These are phyloP conservation scores for Penicillium paneum DNA, from an alignment of 2,329 filamentous ascomycete genomes.

Conservation along the genomic window DNA sequence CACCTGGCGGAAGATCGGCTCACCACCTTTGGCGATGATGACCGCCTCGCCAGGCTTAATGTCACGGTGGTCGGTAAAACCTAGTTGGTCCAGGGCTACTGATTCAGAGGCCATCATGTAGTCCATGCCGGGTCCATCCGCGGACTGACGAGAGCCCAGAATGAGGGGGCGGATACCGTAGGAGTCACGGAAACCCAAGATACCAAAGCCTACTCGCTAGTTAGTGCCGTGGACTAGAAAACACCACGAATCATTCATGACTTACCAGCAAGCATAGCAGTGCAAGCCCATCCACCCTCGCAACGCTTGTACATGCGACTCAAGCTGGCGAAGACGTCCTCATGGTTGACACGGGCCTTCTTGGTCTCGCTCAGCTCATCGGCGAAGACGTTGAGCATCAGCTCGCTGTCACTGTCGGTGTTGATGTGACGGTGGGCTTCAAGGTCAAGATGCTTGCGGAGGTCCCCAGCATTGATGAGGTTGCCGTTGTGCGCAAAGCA, in stretches of 20 bases:
- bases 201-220: slow-evolving; percentile 59
- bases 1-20: slow-evolving; percentile 73
- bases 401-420: slow-evolving; percentile 82
- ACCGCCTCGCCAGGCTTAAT: slow-evolving; percentile 82
- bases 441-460: slow-evolving; percentile 69
- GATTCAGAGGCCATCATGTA: slow-evolving; percentile 93
- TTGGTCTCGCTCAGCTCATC: slow-evolving; percentile 75
- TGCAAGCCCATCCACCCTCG: slow-evolving; percentile 74
- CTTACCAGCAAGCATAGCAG: slow-evolving; percentile 71
- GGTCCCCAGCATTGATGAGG: slow-evolving; percentile 71
- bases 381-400: slow-evolving; percentile 86
- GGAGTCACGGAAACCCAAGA: slow-evolving; percentile 75
- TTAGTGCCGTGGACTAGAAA: slow-evolving; percentile 14
- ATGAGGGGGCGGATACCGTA: slow-evolving; percentile 81
- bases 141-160: slow-evolving; percentile 69
- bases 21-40: slow-evolving; percentile 74
- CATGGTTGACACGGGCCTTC: slow-evolving; percentile 74
- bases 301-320: slow-evolving; percentile 69
- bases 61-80: slow-evolving; percentile 72
- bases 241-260: neutral
- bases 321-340: slow-evolving; percentile 72
- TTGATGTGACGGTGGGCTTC: slow-evolving; percentile 85
- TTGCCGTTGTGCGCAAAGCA: slow-evolving; percentile 84
- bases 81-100: slow-evolving; percentile 75
- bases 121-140: slow-evolving; percentile 64